phyloP scores from a whole-genome alignment of 2,329 filamentous ascomycete genomes.

The Lanzia echinophila region DNA sequence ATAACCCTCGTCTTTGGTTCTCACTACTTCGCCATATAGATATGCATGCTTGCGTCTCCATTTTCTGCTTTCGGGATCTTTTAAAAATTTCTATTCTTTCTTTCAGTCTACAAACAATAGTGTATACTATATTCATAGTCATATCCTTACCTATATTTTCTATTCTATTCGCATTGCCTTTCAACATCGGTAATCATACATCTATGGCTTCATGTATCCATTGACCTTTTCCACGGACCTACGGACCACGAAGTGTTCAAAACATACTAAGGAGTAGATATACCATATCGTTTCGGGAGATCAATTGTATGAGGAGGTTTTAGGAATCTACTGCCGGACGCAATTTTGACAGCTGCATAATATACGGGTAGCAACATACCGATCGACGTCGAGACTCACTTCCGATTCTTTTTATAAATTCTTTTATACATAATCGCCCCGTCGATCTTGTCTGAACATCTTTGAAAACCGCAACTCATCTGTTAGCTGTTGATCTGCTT shows the following conservation, averaged over 20 bases:
- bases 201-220: conserved; percentile 19
- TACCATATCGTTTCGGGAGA: neutral
- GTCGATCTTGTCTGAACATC: neutral
- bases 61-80: neutral
- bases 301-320: neutral
- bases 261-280: neutral
- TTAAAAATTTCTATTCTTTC: neutral
- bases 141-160: neutral
- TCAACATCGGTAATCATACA: conserved; percentile 8
- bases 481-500: conserved; percentile 1
- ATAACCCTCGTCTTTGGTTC: neutral
- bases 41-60: conserved; percentile 2
- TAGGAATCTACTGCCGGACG: neutral
- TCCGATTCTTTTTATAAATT: neutral
- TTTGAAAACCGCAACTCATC: neutral
- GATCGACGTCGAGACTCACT: neutral
- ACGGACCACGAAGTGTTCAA: conserved; percentile 16
- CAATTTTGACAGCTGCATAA: neutral
- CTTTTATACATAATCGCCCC: neutral
- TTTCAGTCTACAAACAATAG: neutral
- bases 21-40: conserved; percentile 7
- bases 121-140: neutral
- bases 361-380: neutral
- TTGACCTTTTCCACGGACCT: conserved; percentile 10
- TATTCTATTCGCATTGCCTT: neutral